Percentiles rank a stretch among this genome's conserved stretches.
Conservation (phyloP, 495 filamentous ascomycete genomes). For the Aspergillus olivimuriae region DNA sequence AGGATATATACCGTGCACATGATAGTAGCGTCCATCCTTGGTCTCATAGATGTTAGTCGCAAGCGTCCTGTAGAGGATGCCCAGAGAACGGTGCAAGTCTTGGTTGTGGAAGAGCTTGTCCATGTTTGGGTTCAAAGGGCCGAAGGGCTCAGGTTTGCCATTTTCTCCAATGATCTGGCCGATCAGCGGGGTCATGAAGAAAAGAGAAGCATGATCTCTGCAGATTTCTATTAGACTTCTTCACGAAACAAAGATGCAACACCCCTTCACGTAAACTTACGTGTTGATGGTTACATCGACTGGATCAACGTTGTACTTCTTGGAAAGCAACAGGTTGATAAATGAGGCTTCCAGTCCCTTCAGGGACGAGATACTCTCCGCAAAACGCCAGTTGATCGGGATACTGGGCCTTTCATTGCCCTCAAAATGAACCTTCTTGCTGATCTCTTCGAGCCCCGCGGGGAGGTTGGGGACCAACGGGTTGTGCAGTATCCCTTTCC, state of each 20-base stretch:
- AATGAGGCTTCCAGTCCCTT: slow-evolving; percentile 55
- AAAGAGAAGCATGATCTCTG: slow-evolving; percentile 30
- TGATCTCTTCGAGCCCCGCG: background rate
- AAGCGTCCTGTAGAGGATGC: slow-evolving; percentile 16
- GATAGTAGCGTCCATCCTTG: slow-evolving; percentile 46
- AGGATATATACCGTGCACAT: slow-evolving; percentile 35
- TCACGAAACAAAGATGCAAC: too few relatives aligned
- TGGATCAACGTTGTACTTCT: slow-evolving; percentile 24
- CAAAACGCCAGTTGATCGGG: slow-evolving; percentile 42
- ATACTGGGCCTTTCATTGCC: slow-evolving; percentile 5
- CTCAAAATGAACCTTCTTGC: slow-evolving; percentile 1
- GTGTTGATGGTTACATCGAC: slow-evolving; percentile 43
- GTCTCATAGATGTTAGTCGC: slow-evolving; percentile 49
- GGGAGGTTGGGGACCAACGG: slow-evolving; percentile 3
- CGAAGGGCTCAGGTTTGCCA: background rate
- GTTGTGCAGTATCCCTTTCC: slow-evolving; percentile 9
- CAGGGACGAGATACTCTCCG: slow-evolving; percentile 50
- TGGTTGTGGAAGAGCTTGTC: slow-evolving; percentile 14
- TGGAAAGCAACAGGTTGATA: slow-evolving; percentile 45
- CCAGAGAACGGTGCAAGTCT: slow-evolving; percentile 14
- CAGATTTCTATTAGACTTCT: background rate
- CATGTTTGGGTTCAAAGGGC: background rate
- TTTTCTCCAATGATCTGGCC: slow-evolving; percentile 12
- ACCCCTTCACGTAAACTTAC: too few relatives aligned
- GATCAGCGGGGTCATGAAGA: slow-evolving; percentile 26